Evolutionary conservation across 768 basidiomycete species (phyloP), one percentile per base, ranked within the genome.

Genomic region (Lyophyllum atratum): DNA sequence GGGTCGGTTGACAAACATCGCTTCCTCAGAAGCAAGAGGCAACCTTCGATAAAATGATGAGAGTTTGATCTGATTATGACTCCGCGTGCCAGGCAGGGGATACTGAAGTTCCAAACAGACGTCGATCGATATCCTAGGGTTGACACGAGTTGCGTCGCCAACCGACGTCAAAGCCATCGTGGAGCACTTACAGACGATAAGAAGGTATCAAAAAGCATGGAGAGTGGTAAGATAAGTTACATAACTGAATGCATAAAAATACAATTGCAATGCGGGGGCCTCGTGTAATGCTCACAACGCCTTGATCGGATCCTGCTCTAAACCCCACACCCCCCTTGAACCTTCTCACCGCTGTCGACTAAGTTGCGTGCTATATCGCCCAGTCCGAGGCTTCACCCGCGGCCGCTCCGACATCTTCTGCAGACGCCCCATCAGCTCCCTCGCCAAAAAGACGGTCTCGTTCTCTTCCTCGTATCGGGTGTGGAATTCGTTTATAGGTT

Each of bases 361-460:
- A 49, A 64, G 58, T 37, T 67, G 69, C 55, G 45, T 51, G 45
- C 64, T 63, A 52, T 65, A 61, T 54, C 68, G 66, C 33, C 62
- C 49, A 14, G 60, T 60, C 54, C 65, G 65, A 44, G 51, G 54
- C 50, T 50, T 56, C 29, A 48, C 39, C 54, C 62, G 59, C 24
- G 68, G 65, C 26, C 68, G 65, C 58, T 72, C 70, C 29, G 73
- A 76, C 57, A 78, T 64, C 61, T 70, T 73, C 56, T 77, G 72
- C 61, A 82, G 67, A 2, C 73, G 73, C 47, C 75, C 76, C 74
- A 80, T 76, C 12, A 78, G 68, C 50, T 83, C 75, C 53, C 77
- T 80, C 9, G 85, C 82, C 22, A 87, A 72, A 59, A 85, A 86
- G 12, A 85, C 84, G 4, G 80, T 82, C 54, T 78, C 85, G 46